Evolutionary conservation across 352 stramenopile species (phyloP), one percentile per base, ranked within the genome.

Genomic region (Globisporangium ultimum): DNA sequence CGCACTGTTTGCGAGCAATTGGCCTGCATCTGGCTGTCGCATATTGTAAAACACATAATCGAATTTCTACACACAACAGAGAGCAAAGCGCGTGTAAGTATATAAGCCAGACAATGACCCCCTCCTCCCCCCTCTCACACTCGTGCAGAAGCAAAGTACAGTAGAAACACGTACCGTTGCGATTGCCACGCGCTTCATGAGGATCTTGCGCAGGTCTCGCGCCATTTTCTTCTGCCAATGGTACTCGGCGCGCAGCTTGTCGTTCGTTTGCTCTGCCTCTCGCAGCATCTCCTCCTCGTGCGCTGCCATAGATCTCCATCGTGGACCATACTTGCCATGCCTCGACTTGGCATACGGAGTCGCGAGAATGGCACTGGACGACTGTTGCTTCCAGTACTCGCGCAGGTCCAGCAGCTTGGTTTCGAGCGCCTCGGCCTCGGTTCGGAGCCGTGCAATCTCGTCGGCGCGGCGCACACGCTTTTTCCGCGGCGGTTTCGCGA

Each of bases 181-280:
- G 14, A n/a, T 17, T 4, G 45, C 60, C 13, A 51, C 55, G 36
- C 50, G 32, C 50, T 55, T 55, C n/a, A 47, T 43, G 10, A 55
- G 50, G 32, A 55, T 12, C 34, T 47, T 53, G 38, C 49, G 48
- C 21, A 41, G 8, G 14, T 28, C 22, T 17, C 40, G 48, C 48
- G 40, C 22, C 48, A 53, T 53, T 28, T 53, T 55, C 32, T 36
- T 28, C n/a, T 55, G 34, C 34, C 43, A 15, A 11, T 28, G 12
- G 18, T 55, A 55, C 32, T 55, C 50, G 11, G 36, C 18, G 4
- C 36, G 36, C 32, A 55, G 50, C 50, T 15, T 3, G 4, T 11
- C n/a, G 18, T 55, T 55, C 34, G 36, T 55, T 6, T 12, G 34
- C 34, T 47, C 48, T 0, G 48, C 36, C 48, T 41, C n/a, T 14